Evolutionary conservation across 495 filamentous ascomycete species (phyloP), one percentile per base, ranked within the genome.

Genomic region (Glonium stellatum): DNA sequence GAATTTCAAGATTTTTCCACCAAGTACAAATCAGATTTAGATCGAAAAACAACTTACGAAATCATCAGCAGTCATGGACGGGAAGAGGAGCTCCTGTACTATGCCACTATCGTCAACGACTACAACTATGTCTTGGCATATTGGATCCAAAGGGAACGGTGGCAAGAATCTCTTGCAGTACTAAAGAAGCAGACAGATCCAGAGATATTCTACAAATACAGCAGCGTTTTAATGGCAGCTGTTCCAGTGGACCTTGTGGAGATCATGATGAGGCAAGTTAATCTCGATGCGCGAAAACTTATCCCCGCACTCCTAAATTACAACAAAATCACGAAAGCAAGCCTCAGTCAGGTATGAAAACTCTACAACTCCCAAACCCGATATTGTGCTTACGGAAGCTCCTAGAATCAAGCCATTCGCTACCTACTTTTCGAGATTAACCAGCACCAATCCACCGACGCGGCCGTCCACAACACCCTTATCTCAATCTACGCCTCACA

Each of bases 401-500:
- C 44, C 18, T 22, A 96, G 69, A 97, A 97, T 63, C 93, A 97
- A 78, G 93, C 93, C 5, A 82, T 97, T 23, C 87, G 95, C 19
- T 98, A 97, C 68, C 86, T 98, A 11, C 87, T 89, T 49, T 95
- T 90, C 71, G 88, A 92, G 62, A 95, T 97, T 67, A 90, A 92
- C 71, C 86, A 95, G 66, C 84, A 90, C 49, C 81, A 87, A 35
- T 88, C 87, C 12, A 80, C 84, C 4, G 87, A 95, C 55, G 83
- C 93, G 5, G 92, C 93, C n/a, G 85, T 98, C 22, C 93, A 98
- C 73, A 98, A 97, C 71, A 97, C 95, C 0, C 82, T 98, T 27
- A 89, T 98, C 59, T 95, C 90, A 46, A 95, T 97, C 53, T 95
- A 96, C 71, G 95, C 93, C 18, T 91, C 92, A 1, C 86, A 93